A percentile compares a stretch with the other conserved stretches of the same genome.
These are phyloP conservation scores for Plenodomus lindquistii DNA, from an alignment of 2,329 filamentous ascomycete species.

Conservation along the genomic window DNA sequence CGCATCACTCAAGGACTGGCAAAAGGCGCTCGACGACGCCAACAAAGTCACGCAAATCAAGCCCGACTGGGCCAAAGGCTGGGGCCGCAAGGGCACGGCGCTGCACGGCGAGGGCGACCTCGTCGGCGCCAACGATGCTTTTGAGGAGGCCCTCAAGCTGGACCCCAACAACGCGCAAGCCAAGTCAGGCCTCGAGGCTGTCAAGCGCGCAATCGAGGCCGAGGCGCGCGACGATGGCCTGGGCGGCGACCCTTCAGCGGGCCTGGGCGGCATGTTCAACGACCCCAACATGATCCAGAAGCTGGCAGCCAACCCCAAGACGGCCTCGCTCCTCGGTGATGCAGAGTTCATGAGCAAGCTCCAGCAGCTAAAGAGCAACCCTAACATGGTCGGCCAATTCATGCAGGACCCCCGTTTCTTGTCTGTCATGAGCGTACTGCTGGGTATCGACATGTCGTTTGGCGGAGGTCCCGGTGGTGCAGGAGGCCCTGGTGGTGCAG, in stretches of 20 bases:
- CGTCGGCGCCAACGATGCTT: conserved; percentile 84
- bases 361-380: conserved; percentile 78
- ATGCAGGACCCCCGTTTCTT: conserved; percentile 91
- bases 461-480: conserved; percentile 57
- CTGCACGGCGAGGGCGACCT: conserved; percentile 87
- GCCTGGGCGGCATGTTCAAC: conserved; percentile 90
- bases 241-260: conserved; percentile 68
- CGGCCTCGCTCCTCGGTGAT: conserved; percentile 77
- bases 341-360: conserved; percentile 88
- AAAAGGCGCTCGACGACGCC: conserved; percentile 83
- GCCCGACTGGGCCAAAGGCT: conserved; percentile 97
- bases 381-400: conserved; percentile 74
- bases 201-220: conserved; percentile 84
- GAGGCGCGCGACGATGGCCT: conserved; percentile 68
- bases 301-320: conserved; percentile 93
- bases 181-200: conserved; percentile 82
- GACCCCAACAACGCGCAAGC: conserved; percentile 91
- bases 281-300: conserved; percentile 90
- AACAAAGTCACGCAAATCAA: conserved; percentile 93
- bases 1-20: conserved; percentile 87
- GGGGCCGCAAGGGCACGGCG: conserved; percentile 89
- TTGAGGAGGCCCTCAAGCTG: conserved; percentile 90
- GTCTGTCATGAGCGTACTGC: conserved; percentile 87
- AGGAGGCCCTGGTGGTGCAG: conserved; percentile 46
- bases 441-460: conserved; percentile 91